Evolutionary conservation across 1,139 yeast genomes (phyloP).

Genomic region (Candida albicans): DNA sequence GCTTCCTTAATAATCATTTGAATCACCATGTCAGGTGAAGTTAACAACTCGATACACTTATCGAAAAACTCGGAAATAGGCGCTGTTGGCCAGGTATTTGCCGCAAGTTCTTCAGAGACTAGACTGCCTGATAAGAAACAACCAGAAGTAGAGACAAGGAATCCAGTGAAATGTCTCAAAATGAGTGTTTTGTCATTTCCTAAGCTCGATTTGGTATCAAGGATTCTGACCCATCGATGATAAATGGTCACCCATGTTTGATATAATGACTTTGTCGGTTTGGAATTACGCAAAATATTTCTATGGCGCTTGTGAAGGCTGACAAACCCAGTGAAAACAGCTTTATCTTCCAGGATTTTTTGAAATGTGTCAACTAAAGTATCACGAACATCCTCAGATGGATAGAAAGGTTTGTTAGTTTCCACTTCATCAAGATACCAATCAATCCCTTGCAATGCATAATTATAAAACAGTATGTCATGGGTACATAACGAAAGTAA

Average conservation of each 20-base stretch:
- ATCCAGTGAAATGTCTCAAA: conserved; percentile 62
- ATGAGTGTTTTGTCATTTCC: conserved; percentile 39
- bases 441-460: conserved; percentile 50
- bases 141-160: conserved; percentile 60
- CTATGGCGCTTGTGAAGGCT: conserved; percentile 72
- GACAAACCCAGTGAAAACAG: conserved; percentile 71
- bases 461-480: conserved; percentile 55
- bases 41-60: conserved; percentile 48
- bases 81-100: conserved; percentile 26
- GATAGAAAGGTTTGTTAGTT: conserved; percentile 12
- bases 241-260: conserved; percentile 64
- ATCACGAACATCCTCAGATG: conserved; percentile 14
- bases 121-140: conserved; percentile 41
- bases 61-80: conserved; percentile 49
- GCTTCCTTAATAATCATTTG: conserved; percentile 48
- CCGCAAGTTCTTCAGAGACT: conserved; percentile 23
- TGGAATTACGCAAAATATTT: conserved; percentile 53
- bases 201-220: conserved; percentile 21
- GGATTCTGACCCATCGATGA: conserved; percentile 49
- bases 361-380: conserved; percentile 46
- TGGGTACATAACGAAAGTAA: conserved; percentile 56
- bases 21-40: conserved; percentile 51
- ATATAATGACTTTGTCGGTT: conserved; percentile 59
- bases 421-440: conserved; percentile 43
- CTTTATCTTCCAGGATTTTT: conserved; percentile 54